Evolutionary conservation across 257 asterid species (phyloP), one percentile per base, ranked within the genome.

Genomic region (Rhazya stricta): DNA sequence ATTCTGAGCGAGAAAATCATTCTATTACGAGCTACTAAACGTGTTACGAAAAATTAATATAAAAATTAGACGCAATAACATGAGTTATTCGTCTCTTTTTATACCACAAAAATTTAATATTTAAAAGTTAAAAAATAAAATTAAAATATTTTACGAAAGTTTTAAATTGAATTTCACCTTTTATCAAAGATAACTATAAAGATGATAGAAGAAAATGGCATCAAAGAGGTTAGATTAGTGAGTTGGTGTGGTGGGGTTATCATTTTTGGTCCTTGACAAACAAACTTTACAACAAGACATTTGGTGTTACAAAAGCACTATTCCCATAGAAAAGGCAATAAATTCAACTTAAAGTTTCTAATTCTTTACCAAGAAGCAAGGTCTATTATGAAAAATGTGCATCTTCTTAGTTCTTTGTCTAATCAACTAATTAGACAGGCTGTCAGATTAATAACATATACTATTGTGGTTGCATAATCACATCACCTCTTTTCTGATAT

Each of bases 331-430:
- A 63, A 41, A 72, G 34, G 71, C 71, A 58, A 58, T 77, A 43
- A 51, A 21, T 70, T 34, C 37, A 57, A 69, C n/a, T 71, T 43
- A 58, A 77, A 77, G 75, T 68, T 16, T 54, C n/a, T 71, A 23
- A 23, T 57, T 34, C 71, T 70, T 77, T 71, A 71, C 27, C n/a
- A 23, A 77, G 71, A 70, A 77, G 76, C 76, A 77, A 77, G 48
- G 67, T 25, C 43, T 60, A 46, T 19, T 42, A 62, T 62, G 36
- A 62, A 66, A 41, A 32, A 72, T 72, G 34, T 13, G 19, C 23
- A 50, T 51, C 2, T 18, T n/a, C 8, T 13, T 51, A 51, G 8
- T 51, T 51, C 8, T 51, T 51, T 51, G 57, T 51, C 57, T 18
- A 18, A 18, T 39, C 43, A 39, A 29, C 8, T 27, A 58, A 27